Percentiles rank a stretch among this genome's conserved stretches.
Evolutionary conservation across 495 filamentous ascomycete genomes (phyloP).

Genomic region (Penicillium longicatenatum): DNA sequence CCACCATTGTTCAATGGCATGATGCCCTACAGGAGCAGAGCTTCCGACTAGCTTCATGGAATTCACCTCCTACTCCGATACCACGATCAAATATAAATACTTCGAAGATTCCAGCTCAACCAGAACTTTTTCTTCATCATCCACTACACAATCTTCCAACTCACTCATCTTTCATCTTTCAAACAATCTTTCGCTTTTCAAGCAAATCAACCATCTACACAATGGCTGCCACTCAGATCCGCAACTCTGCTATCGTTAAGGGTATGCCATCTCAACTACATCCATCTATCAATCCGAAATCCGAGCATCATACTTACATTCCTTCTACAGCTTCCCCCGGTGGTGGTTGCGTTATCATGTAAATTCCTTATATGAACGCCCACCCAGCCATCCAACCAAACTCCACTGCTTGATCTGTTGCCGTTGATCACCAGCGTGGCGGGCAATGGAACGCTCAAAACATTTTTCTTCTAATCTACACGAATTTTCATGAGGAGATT

Average conservation of each 20-base stretch:
- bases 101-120: background rate
- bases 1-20: background rate
- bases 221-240: constrained; percentile 38
- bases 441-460: constrained; percentile 7
- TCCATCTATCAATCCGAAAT: background rate
- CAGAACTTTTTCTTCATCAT: constrained; percentile 13
- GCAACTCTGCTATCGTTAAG: constrained; percentile 33
- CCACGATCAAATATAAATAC: constrained; percentile 13
- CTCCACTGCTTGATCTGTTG: constrained; percentile 9
- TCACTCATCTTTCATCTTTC: constrained; percentile 18
- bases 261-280: constrained; percentile 22
- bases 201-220: constrained; percentile 28
- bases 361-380: constrained; percentile 19
- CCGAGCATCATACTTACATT: constrained; percentile 14
- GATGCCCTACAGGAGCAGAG: too few species aligned
- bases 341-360: constrained; percentile 45
- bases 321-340: constrained; percentile 33
- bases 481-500: background rate
- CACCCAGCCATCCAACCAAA: constrained; percentile 8
- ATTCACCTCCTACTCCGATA: background rate
- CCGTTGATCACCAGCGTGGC: background rate
- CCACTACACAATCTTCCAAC: constrained; percentile 17
- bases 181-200: constrained; percentile 31
- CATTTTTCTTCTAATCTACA: background rate
- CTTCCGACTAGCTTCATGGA: background rate